These are phyloP conservation scores for Hypomontagnella monticulosa DNA, from an alignment of 495 filamentous ascomycete species.

Conservation along the genomic window DNA sequence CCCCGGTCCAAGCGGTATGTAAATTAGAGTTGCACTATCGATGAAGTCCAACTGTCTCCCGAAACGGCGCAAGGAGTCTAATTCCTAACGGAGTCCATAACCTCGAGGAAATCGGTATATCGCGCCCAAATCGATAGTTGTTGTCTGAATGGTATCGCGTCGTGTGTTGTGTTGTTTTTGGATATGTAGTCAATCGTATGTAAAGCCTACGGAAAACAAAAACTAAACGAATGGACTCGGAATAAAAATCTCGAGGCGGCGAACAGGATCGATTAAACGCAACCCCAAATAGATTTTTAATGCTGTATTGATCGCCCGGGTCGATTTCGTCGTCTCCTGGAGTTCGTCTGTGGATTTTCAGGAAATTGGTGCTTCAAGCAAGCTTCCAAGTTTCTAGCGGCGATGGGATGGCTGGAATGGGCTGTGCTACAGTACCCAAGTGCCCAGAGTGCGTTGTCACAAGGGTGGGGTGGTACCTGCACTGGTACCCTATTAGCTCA, in stretches of 20 bases:
- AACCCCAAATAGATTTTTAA: conserved; percentile 17
- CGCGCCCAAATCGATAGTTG: neutral
- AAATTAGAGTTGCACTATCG: conserved; percentile 23
- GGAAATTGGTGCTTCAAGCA: conserved; percentile 30
- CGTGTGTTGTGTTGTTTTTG: conserved; percentile 16
- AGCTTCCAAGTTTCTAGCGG: conserved; percentile 12
- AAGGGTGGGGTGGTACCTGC: conserved; percentile 36
- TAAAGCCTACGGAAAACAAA: conserved; percentile 15
- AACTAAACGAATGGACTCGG: conserved; percentile 38
- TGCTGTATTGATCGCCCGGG: conserved; percentile 20
- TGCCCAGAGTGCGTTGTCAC: conserved; percentile 38
- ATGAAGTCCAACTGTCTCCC: conserved; percentile 27
- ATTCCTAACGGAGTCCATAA: conserved; percentile 34
- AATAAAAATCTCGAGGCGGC: conserved; percentile 12
- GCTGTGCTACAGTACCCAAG: conserved; percentile 24
- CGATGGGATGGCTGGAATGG: conserved; percentile 23
- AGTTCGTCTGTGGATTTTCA: conserved; percentile 18
- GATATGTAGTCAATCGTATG: neutral
- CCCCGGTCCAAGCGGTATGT: conserved; percentile 38
- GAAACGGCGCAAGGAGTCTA: conserved; percentile 28
- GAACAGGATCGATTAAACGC: conserved; percentile 11
- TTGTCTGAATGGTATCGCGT: conserved; percentile 25
- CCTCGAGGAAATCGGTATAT: conserved; percentile 25
- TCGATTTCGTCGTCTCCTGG: conserved; percentile 26
- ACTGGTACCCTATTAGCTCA: conserved; percentile 39